Conservation (phyloP, 768 basidiomycete species). For the Paxillus involutus region DNA sequence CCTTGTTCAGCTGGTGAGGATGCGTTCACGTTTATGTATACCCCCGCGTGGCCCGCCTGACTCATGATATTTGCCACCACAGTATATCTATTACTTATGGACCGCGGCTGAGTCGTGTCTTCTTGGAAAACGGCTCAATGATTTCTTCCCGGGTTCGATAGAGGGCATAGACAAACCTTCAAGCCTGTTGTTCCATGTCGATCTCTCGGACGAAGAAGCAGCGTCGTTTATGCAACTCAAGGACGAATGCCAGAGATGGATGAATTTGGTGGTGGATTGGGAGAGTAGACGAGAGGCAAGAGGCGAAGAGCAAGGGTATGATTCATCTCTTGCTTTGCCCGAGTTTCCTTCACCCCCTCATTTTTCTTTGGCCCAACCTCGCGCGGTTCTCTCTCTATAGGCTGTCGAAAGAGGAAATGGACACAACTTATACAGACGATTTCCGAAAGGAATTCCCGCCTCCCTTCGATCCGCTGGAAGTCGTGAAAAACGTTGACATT, state of each 20-base stretch:
- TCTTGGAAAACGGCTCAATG: conserved; percentile 16
- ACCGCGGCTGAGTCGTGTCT: conserved; percentile 27
- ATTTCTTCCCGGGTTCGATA: conserved; percentile 31
- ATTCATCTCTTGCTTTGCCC: not conserved
- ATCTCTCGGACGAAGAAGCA: conserved; percentile 24
- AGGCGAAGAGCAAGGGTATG: conserved; percentile 9
- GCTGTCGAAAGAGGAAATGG: conserved; percentile 11
- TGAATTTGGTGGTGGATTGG: conserved; percentile 20
- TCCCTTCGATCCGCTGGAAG: conserved; percentile 10
- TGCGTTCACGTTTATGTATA: not conserved
- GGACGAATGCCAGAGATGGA: conserved; percentile 18
- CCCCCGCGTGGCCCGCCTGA: not conserved
- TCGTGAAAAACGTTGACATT: conserved; percentile 16
- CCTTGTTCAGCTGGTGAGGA: conserved; percentile 22
- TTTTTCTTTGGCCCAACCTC: not conserved
- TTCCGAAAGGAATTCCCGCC: conserved; percentile 24
- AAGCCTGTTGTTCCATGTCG: conserved; percentile 20
- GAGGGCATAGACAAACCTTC: conserved; percentile 13
- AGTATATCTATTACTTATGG: conserved; percentile 32
- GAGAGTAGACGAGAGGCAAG: conserved; percentile 12
- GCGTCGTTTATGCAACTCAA: conserved; percentile 14
- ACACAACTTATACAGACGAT: conserved; percentile 16
- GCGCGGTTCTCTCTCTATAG: conserved; percentile 3
- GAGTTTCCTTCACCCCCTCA: not conserved
- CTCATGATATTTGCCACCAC: not conserved